phyloP scores from a whole-genome alignment of 257 asterid species.

The Penstemon eatonii region DNA sequence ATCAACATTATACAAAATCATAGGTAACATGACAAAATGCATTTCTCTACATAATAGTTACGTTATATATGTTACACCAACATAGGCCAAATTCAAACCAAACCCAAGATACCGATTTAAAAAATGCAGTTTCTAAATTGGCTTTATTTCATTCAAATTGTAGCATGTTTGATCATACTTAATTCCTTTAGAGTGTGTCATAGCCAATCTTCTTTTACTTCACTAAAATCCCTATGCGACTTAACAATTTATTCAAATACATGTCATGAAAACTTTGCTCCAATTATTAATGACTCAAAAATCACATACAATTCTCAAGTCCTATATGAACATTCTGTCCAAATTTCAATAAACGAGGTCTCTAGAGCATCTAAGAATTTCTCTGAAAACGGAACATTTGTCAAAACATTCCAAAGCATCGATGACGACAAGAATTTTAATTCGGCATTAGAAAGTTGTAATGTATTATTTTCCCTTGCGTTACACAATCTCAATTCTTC shows the following conservation, averaged over 20 bases:
- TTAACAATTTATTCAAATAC: background rate
- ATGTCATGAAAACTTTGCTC: background rate
- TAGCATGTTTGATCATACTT: background rate
- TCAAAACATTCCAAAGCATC: background rate
- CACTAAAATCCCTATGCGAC: conserved; percentile 6
- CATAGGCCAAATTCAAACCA: too few species aligned
- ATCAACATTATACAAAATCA: too few species aligned
- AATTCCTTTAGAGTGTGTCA: background rate
- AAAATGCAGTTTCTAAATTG: background rate
- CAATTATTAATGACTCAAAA: background rate
- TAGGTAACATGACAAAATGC: too few species aligned
- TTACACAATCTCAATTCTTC: conserved; percentile 11
- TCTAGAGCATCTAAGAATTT: conserved; percentile 11
- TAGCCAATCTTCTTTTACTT: background rate
- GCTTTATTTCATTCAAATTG: background rate
- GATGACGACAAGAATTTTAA: background rate
- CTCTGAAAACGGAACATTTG: background rate
- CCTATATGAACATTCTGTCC: conserved; percentile 10
- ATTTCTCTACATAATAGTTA: too few species aligned
- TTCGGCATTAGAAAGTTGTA: conserved; percentile 21
- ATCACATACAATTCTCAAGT: background rate
- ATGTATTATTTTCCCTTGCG: conserved; percentile 9
- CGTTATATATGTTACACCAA: too few species aligned
- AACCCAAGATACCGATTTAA: background rate
- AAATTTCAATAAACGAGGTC: conserved; percentile 6